Conservation (phyloP, 192 early-diverging fungal species). For the Backusella circina region DNA sequence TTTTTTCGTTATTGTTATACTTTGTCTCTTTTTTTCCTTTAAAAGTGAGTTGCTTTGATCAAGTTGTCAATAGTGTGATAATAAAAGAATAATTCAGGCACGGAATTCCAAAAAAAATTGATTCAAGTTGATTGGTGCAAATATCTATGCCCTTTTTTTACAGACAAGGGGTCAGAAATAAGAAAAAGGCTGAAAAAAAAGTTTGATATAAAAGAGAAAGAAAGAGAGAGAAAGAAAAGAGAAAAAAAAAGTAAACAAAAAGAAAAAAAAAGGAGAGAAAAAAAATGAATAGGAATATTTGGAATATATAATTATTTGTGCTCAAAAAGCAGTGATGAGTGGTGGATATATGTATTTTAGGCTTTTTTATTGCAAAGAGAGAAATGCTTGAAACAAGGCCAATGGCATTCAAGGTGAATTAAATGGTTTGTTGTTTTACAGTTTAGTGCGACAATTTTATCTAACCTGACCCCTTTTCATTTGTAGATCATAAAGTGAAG, state of each 20-base stretch:
- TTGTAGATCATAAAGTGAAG: background rate
- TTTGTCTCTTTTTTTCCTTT: background rate
- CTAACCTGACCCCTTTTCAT: constrained; percentile 10
- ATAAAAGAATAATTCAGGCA: constrained; percentile 11
- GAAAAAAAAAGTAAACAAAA: background rate
- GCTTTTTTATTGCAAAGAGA: background rate
- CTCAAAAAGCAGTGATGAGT: constrained; percentile 7
- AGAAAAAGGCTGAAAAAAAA: background rate
- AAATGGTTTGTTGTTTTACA: constrained; percentile 13
- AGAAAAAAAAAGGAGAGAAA: background rate
- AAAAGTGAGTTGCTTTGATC: background rate
- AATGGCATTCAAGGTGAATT: background rate
- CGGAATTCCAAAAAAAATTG: constrained; percentile 1
- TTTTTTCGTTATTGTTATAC: background rate
- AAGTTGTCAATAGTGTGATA: background rate
- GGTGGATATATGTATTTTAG: constrained; percentile 3
- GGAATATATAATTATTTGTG: constrained; percentile 8
- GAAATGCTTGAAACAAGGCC: constrained; percentile 8
- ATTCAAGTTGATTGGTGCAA: background rate
- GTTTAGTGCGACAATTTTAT: constrained; percentile 12
- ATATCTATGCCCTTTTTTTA: background rate
- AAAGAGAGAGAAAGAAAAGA: background rate
- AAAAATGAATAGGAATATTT: background rate
- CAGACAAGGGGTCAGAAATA: background rate
- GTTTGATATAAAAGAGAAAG: background rate